Evolutionary conservation across 495 filamentous ascomycete genomes (phyloP).

Genomic region (Penicillium nucicola): DNA sequence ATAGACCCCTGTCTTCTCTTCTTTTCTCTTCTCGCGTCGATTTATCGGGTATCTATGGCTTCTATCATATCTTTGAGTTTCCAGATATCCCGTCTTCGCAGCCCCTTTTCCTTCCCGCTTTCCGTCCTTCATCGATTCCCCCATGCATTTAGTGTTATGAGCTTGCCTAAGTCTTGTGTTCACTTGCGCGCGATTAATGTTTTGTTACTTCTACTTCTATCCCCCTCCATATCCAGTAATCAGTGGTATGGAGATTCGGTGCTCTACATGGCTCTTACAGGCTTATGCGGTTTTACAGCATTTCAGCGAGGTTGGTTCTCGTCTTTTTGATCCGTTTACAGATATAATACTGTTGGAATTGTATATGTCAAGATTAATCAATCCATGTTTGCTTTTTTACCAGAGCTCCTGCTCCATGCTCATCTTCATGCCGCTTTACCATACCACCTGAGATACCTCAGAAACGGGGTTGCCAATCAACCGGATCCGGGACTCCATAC

Average conservation of each 20-base stretch:
- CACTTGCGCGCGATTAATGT: neutral
- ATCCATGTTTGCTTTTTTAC: neutral
- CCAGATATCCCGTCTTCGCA: neutral
- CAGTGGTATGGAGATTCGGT: neutral
- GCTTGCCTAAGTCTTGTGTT: conserved; percentile 5
- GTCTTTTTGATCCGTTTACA: conserved; percentile 22
- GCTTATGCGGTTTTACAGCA: conserved; percentile 13
- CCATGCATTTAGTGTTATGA: conserved; percentile 21
- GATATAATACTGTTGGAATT: conserved; percentile 21
- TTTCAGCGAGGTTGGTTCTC: conserved; percentile 27
- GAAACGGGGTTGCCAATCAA: too few species aligned
- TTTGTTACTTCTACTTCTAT: neutral
- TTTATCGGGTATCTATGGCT: too few species aligned
- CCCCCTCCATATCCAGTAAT: conserved; percentile 2
- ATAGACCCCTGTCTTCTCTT: neutral
- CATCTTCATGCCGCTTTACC: too few species aligned
- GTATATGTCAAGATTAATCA: neutral
- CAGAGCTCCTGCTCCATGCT: too few species aligned
- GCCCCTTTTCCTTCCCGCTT: neutral
- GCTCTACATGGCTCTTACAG: conserved; percentile 20
- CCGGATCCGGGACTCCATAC: neutral
- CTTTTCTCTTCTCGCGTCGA: neutral
- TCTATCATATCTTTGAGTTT: too few species aligned
- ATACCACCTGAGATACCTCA: too few species aligned
- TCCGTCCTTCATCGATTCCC: conserved; percentile 18